Conservation (phyloP, 1,284 basidiomycete genomes). For the Ustilago hordei region DNA sequence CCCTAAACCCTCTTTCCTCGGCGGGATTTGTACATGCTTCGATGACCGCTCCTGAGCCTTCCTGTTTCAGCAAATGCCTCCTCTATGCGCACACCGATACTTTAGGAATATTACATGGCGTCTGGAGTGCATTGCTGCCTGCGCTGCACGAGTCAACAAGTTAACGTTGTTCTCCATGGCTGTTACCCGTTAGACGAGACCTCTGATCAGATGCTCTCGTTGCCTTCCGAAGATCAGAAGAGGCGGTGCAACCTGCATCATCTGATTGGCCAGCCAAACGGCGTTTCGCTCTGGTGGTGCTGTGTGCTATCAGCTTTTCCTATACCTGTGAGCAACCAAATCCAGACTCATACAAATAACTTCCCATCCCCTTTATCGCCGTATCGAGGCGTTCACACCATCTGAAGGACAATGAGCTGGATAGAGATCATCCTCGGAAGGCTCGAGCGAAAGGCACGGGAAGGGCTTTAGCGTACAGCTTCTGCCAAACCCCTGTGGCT, state of each 20-base stretch:
- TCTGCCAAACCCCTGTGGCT: background rate
- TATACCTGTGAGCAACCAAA: too few relatives aligned
- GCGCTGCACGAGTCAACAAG: background rate
- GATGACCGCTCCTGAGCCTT: background rate
- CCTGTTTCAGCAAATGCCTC: background rate
- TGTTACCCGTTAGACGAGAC: background rate
- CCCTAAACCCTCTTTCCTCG: background rate
- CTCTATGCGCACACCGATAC: too few relatives aligned
- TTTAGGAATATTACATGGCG: too few relatives aligned
- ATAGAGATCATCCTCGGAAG: background rate
- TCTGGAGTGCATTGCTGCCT: background rate
- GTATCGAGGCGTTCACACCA: too few relatives aligned
- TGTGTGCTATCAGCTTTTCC: too few relatives aligned
- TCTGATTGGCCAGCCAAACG: slow-evolving; percentile 3
- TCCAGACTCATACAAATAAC: too few relatives aligned
- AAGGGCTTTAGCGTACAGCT: background rate
- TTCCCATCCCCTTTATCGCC: too few relatives aligned
- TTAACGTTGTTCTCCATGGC: background rate
- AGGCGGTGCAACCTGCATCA: background rate
- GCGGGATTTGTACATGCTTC: background rate
- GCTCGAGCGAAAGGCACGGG: background rate
- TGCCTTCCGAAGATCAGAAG: too few relatives aligned
- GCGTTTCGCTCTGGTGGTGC: too few relatives aligned
- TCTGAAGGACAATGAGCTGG: too few relatives aligned
- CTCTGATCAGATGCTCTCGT: background rate